Evolutionary conservation across 768 basidiomycete species (phyloP).

Genomic region (Pulveroboletus sp.): DNA sequence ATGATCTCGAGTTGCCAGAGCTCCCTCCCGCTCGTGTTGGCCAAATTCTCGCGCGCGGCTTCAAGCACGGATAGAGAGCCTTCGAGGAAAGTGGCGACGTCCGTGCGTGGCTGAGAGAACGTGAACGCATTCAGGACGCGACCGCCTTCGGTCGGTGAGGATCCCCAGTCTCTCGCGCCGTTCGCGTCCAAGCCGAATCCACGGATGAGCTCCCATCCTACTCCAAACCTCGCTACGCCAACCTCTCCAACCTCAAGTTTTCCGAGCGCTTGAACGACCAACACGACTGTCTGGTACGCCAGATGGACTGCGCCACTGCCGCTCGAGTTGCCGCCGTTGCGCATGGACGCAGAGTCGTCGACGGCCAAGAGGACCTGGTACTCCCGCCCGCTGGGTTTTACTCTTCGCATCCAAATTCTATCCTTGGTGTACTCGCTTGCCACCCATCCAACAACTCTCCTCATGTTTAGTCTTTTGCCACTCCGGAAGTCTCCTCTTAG

Average conservation of each 20-base stretch:
- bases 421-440: constrained; percentile 99
- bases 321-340: constrained; percentile 16
- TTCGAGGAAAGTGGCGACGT: constrained; percentile 79
- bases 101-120: constrained; percentile 86
- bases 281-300: constrained; percentile 87
- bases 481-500: constrained; percentile 96
- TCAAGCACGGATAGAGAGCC: constrained; percentile 70
- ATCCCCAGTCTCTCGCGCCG: constrained; percentile 51
- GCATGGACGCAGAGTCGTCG: constrained; percentile 96
- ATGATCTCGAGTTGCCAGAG: constrained; percentile 98
- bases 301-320: constrained; percentile 57
- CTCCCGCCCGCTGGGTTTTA: constrained; percentile 88
- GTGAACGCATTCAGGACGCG: constrained; percentile 75
- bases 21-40: constrained; percentile 61
- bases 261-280: constrained; percentile 86
- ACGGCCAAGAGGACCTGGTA: constrained; percentile 94
- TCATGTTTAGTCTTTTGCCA: constrained; percentile 98
- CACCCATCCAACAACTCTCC: constrained; percentile 96
- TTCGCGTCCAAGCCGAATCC: constrained; percentile 82
- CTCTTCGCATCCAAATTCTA: constrained; percentile 96
- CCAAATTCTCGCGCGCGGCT: constrained; percentile 64
- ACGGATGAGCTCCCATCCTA: constrained; percentile 82
- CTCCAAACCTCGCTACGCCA: constrained; percentile 86
- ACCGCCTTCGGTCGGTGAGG: constrained; percentile 25
- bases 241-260: constrained; percentile 96